Evolutionary conservation across 1,139 yeast species (phyloP).

Genomic region (Geotrichum bryndzae): DNA sequence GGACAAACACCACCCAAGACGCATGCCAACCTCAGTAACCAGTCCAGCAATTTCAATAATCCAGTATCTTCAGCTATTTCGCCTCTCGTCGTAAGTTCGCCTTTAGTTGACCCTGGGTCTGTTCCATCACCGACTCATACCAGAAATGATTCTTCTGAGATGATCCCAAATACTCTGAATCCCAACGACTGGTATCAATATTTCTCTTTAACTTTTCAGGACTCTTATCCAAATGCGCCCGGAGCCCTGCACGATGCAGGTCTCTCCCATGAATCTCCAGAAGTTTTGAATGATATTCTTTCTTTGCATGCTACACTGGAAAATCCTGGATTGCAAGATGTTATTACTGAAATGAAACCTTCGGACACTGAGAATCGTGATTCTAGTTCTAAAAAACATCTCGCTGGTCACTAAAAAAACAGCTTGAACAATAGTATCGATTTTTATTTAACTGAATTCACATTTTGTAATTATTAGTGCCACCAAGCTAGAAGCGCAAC

Average conservation of each 20-base stretch:
- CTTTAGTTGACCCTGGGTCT: neutral
- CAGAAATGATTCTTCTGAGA: slow-evolving; percentile 12
- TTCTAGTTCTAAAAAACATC: neutral
- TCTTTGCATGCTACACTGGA: neutral
- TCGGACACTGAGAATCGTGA: neutral
- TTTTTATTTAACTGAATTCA: no score
- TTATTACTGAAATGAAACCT: neutral
- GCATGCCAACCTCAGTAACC: neutral
- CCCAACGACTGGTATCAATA: slow-evolving; percentile 40
- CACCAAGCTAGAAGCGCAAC: neutral
- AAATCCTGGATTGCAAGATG: neutral
- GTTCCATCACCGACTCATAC: slow-evolving; percentile 6
- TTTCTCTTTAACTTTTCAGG: slow-evolving; percentile 24
- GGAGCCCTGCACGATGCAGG: neutral
- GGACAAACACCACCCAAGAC: slow-evolving; percentile 2
- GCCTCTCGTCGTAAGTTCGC: neutral
- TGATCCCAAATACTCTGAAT: slow-evolving; percentile 33
- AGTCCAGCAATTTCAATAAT: neutral
- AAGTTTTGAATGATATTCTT: neutral
- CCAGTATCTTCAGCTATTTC: neutral
- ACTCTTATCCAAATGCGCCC: neutral
- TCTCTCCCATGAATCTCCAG: neutral
- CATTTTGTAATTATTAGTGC: neutral
- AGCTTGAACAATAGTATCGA: no score
- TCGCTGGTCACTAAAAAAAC: neutral